Conservation (phyloP, 257 asterid species). For the Solanum appendiculatum region DNA sequence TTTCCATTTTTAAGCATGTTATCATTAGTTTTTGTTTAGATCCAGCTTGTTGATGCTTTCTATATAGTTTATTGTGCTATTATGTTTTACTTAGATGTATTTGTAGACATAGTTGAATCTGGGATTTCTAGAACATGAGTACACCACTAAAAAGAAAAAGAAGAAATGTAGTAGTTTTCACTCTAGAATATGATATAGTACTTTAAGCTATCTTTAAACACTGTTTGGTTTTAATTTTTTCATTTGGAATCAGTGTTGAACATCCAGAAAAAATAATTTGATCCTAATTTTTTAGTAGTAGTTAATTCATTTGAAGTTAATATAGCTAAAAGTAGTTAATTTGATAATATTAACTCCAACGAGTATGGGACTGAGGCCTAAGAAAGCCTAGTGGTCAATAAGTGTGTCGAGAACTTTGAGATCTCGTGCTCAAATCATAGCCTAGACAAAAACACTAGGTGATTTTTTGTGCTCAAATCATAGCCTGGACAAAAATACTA, state of each 20-base stretch:
- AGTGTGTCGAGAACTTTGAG: background rate
- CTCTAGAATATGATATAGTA: too few species aligned
- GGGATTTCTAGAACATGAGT: background rate
- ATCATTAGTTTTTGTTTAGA: background rate
- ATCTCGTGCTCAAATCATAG: background rate
- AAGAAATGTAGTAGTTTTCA: background rate
- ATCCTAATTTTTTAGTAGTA: background rate
- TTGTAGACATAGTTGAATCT: background rate
- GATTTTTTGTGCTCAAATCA: background rate
- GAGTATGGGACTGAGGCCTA: background rate
- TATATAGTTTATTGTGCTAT: background rate
- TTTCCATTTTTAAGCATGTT: background rate
- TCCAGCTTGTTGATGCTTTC: background rate
- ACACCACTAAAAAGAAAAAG: too few species aligned
- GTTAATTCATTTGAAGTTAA: background rate
- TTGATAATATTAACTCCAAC: background rate
- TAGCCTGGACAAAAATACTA: too few species aligned
- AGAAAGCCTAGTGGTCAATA: background rate
- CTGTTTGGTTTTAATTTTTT: background rate
- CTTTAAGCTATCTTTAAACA: too few species aligned
- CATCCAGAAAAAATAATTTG: background rate
- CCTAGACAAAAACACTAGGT: background rate
- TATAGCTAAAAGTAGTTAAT: background rate
- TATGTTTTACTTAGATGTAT: background rate
- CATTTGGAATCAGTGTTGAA: background rate